Base-by-base conservation (phyloP, 148 eudicot genomes). In the Arbutus unedo region DNA sequence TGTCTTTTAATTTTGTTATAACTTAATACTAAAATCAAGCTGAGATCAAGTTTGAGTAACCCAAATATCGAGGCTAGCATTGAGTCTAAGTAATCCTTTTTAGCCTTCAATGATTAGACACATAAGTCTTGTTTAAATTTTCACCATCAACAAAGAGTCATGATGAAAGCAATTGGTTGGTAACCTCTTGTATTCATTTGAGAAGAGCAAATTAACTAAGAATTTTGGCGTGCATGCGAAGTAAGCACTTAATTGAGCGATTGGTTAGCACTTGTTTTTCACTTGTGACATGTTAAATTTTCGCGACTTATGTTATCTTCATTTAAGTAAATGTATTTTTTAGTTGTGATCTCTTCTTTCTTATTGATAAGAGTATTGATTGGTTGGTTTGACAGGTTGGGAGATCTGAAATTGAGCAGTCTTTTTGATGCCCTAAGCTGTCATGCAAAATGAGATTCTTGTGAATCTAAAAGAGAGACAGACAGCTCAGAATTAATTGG, bases 331-430 rank as follows among this genome's bases (percentile, higher is more conserved):
- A 23, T 79, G 41, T 48, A 48, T 60, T 23, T 53, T 4, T 8
- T 15, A 41, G 53, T 16, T 41, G 14, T n/a, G n/a, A n/a, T 55
- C 15, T 44, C 64, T 14, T 7, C 23, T 49, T 77, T 72, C 66
- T 78, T 56, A 23, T 48, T 54, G 55, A 55, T 57, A 78, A 45
- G 71, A 23, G 56, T 49, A 9, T 49, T 48, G 47, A 51, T 67
- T 78, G 45, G 50, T 76, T 77, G 38, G 55, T 83, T 82, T 79
- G 87, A 49, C 88, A 94, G 96, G 87, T 86, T 62, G 89, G 81
- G 59, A 91, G 85, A 41, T 62, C 80, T 72, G 90, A 87, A 82
- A 49, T 66, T 54, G 92, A 81, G 86, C 87, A 84, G 66, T 55
- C 80, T 78, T 72, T 76, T 74, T 54, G 70, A 73, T 80, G 55